These are phyloP conservation scores for Rhynchosporium graminicola DNA, from an alignment of 2,329 filamentous ascomycete species.

Conservation along the genomic window DNA sequence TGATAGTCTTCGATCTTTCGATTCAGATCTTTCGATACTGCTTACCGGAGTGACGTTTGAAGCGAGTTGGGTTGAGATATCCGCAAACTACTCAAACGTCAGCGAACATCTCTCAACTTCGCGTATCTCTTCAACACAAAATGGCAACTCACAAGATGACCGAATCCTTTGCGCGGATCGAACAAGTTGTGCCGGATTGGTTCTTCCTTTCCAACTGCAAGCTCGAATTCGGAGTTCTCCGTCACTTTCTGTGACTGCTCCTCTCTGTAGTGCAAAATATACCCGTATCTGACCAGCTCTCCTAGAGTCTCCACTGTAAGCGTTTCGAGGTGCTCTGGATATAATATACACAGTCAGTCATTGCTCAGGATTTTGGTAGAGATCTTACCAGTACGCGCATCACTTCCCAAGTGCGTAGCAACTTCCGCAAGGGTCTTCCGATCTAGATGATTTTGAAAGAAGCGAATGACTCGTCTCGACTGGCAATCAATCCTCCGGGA, in stretches of 20 bases:
- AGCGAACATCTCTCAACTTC: background rate
- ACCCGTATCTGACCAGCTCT: background rate
- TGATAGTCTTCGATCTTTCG: too few relatives aligned
- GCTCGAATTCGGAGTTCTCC: background rate
- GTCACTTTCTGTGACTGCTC: background rate
- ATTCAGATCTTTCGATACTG: background rate
- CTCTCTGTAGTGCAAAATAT: background rate
- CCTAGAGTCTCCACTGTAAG: background rate
- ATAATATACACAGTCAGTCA: background rate
- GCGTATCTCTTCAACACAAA: background rate
- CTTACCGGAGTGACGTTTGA: background rate
- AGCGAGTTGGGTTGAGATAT: background rate
- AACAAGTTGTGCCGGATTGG: background rate
- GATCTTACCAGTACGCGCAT: background rate
- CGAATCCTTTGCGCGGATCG: background rate
- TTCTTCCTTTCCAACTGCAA: background rate
- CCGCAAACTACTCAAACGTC: background rate
- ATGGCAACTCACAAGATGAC: background rate
- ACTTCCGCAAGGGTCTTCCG: background rate
- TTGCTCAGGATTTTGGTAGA: background rate
- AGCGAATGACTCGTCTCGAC: background rate
- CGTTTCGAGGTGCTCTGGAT: background rate
- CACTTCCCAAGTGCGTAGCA: background rate
- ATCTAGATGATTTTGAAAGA: conserved; percentile 4
- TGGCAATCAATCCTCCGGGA: background rate